These are phyloP conservation scores for Diddensiella transvaalensis DNA, from an alignment of 805 yeast genomes.

Conservation along the genomic window DNA sequence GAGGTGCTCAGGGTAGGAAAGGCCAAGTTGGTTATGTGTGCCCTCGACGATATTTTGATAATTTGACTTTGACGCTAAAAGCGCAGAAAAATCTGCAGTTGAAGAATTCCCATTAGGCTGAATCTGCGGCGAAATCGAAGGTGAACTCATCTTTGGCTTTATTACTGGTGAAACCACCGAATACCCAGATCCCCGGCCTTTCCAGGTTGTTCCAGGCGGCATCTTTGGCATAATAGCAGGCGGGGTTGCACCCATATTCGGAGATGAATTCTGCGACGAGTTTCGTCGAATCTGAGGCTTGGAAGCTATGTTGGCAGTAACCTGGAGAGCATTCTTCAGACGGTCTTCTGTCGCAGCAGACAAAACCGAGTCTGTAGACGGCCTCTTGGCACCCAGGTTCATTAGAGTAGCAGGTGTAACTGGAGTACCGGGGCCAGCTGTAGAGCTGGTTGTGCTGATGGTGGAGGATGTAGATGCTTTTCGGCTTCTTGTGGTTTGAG, in stretches of 20 bases:
- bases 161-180: slow-evolving; percentile 23
- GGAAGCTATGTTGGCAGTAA: slow-evolving; percentile 18
- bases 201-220: slow-evolving; percentile 6
- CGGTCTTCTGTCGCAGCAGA: slow-evolving; percentile 17
- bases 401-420: slow-evolving; percentile 34
- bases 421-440: slow-evolving; percentile 21
- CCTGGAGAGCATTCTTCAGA: slow-evolving; percentile 21
- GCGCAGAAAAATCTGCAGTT: slow-evolving; percentile 20
- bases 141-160: slow-evolving; percentile 29
- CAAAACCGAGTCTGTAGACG: background rate
- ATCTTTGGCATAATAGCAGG: slow-evolving; percentile 18
- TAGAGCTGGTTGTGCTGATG: slow-evolving; percentile 7
- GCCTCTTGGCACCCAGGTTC: slow-evolving; percentile 23
- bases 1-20: slow-evolving; percentile 40
- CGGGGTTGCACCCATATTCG: slow-evolving; percentile 11
- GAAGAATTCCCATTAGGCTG: slow-evolving; percentile 13
- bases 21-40: slow-evolving; percentile 39
- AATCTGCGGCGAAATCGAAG: slow-evolving; percentile 24
- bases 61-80: slow-evolving; percentile 39
- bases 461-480: slow-evolving; percentile 5
- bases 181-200: slow-evolving; percentile 13
- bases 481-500: slow-evolving; percentile 3
- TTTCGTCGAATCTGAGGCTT: slow-evolving; percentile 8
- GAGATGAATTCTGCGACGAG: slow-evolving; percentile 11
- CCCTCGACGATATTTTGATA: slow-evolving; percentile 43